Conservation (phyloP, 208 protist species). For the Perkinsela sp. region DNA sequence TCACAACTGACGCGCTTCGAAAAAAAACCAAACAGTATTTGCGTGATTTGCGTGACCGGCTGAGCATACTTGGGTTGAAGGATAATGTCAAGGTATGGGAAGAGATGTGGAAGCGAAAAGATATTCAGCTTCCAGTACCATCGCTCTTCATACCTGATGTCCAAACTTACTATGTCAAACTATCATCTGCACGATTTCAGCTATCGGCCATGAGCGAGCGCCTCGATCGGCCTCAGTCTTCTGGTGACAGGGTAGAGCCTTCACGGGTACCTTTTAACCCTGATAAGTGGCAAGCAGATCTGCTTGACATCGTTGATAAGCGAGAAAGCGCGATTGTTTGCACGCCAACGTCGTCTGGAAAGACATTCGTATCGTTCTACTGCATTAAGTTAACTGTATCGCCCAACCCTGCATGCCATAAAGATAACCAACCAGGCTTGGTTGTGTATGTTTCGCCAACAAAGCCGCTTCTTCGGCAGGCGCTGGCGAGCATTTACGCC, state of each 20-base stretch:
- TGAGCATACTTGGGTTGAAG: not conserved
- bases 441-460: constrained; percentile 71
- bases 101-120: not conserved
- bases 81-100: not conserved
- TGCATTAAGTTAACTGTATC: constrained; percentile 64
- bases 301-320: constrained; percentile 74
- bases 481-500: constrained; percentile 63
- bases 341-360: constrained; percentile 75
- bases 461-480: constrained; percentile 78
- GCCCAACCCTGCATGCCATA: constrained; percentile 5
- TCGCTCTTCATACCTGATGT: not conserved
- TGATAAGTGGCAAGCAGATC: constrained; percentile 70
- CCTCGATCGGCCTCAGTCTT: constrained; percentile 33
- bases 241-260: constrained; percentile 29
- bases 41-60: not conserved
- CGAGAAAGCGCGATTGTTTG: constrained; percentile 67
- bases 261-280: constrained; percentile 64
- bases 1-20: not conserved
- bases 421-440: constrained; percentile 40
- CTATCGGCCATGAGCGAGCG: constrained; percentile 61
- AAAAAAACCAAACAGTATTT: not conserved
- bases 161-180: not conserved
- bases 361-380: constrained; percentile 88
- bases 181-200: constrained; percentile 27
- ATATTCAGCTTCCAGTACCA: not conserved